Evolutionary conservation across 768 basidiomycete species (phyloP), one percentile per base, ranked within the genome.

Genomic region (Dendrothele bispora): DNA sequence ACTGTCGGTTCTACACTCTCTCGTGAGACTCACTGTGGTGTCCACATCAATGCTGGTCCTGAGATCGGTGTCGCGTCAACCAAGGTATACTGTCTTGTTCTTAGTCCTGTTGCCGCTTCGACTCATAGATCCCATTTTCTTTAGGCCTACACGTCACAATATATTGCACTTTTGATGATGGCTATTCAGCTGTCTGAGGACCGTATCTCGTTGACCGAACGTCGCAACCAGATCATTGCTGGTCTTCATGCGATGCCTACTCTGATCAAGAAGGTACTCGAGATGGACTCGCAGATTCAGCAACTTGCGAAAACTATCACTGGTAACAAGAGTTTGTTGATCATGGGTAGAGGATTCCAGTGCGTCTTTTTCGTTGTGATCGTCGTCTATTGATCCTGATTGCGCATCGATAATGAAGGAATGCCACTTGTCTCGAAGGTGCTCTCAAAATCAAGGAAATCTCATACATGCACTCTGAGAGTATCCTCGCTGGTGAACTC

Each of bases 401-500:
- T 21, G 43, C 8, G 7, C 11, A 42, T n/a, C 28, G 17, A 32
- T 32, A 10, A 10, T 32, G 10, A 32, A 86, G 85, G 66, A 83
- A 95, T 57, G 97, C 97, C 6, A 99, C 97, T 6, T 98, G 95
- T 69, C 78, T 99, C 39, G 97, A 99, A 67, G 97, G 95, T 48
- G 97, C 97, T 6, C 73, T 99, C 60, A 99, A 99, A 78, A 98
- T 99, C 74, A 99, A 99, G 75, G 97, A 98, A 77, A 95, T 98
- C 66, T 90, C 89, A 47, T 98, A 98, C 72, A 86, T 91, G 81
- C 85, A 85, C 65, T 83, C 82, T 2, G 84, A 86, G 70, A 87
- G 88, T 63, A 98, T 98, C 65, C 84, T 99, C 48, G 97, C 97
- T 20, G 97, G 97, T 57, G 97, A 99, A 74, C 77, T 99, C 55